phyloP scores from a whole-genome alignment of 371 early-diverging fungal genomes.

The Circinella minor region DNA sequence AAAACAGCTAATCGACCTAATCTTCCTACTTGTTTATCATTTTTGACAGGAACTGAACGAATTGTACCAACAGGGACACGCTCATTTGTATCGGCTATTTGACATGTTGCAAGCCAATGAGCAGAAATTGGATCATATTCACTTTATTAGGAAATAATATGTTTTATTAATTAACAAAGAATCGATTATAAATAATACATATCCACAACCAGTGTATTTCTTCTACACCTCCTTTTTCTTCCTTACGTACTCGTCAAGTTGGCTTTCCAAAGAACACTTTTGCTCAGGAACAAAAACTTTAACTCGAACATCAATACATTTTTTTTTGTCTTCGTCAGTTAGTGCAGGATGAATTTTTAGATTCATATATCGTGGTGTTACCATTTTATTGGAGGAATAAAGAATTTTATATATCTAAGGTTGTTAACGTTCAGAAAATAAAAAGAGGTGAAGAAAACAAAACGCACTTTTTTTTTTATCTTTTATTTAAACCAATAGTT shows the following conservation, averaged over 20 bases:
- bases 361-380: not conserved
- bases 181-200: no score
- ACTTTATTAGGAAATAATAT: not conserved
- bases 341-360: not conserved
- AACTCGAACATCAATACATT: not conserved
- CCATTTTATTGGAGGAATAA: no score
- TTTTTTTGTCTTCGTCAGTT: not conserved
- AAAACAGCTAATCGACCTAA: conserved; percentile 50
- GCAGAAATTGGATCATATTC: conserved; percentile 28
- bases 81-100: conserved; percentile 8
- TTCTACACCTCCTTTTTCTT: not conserved
- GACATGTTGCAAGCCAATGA: conserved; percentile 43
- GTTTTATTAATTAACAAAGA: not conserved
- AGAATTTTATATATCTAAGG: no score
- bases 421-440: no score
- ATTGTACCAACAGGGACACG: conserved; percentile 41
- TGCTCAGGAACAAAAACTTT: not conserved
- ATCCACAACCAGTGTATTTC: conserved; percentile 14
- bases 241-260: no score
- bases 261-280: no score
- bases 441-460: no score
- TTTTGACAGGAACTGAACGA: conserved; percentile 25
- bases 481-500: no score
- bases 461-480: no score
- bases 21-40: conserved; percentile 28